phyloP scores from a whole-genome alignment of 75 land plant genomes.

The Picea sitchensis region DNA sequence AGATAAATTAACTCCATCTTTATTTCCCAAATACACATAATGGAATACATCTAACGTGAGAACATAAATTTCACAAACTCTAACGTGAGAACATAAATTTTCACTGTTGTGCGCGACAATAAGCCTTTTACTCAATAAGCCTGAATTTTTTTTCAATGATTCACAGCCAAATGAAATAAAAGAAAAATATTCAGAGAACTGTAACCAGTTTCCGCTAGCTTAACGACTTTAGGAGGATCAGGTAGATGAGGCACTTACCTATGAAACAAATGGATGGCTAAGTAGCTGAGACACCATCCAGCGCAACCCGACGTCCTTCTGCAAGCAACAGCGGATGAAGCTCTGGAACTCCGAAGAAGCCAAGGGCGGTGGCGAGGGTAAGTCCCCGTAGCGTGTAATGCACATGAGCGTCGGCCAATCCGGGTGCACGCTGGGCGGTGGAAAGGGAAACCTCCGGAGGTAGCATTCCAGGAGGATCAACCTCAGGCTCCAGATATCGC shows the following conservation, averaged over 20 bases:
- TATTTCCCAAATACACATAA: too few relatives aligned
- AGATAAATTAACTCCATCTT: too few relatives aligned
- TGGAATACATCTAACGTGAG: too few relatives aligned
- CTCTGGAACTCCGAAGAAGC: constrained; percentile 60
- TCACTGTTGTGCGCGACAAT: too few relatives aligned
- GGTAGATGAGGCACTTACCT: neutral
- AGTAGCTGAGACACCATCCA: constrained; percentile 52
- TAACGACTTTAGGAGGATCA: too few relatives aligned
- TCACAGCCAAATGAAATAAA: too few relatives aligned
- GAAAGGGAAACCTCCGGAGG: constrained; percentile 58
- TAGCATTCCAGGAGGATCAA: constrained; percentile 67
- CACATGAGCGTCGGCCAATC: constrained; percentile 81
- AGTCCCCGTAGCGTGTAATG: constrained; percentile 55
- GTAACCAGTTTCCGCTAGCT: neutral
- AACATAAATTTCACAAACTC: too few relatives aligned
- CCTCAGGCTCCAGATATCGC: constrained; percentile 35
- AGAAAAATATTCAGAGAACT: too few relatives aligned
- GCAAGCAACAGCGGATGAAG: constrained; percentile 64
- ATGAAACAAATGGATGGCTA: constrained; percentile 3
- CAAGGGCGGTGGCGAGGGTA: constrained; percentile 61
- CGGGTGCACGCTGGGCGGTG: constrained; percentile 34
- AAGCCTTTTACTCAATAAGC: too few relatives aligned
- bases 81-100: too few relatives aligned
- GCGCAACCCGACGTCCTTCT: constrained; percentile 51
- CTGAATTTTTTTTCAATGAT: too few relatives aligned